A percentile compares a stretch with the other conserved stretches of the same genome.
Conservation (phyloP, 2,329 filamentous ascomycete species). For the Trichoderma breve region DNA sequence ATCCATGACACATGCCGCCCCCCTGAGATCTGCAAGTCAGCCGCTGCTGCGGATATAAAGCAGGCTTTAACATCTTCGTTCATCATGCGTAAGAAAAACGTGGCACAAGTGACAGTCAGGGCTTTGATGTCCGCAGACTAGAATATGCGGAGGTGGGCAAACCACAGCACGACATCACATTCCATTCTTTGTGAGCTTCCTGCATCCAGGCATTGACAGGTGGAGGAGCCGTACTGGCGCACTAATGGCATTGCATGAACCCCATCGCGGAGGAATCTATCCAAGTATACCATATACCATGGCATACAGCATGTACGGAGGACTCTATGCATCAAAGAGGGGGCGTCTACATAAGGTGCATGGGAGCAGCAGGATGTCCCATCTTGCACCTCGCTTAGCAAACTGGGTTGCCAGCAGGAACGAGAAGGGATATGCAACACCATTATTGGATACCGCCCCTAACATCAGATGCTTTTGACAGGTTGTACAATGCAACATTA, state of each 20-base stretch:
- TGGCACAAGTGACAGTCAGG: conserved; percentile 15
- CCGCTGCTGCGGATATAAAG: not conserved
- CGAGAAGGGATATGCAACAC: not conserved
- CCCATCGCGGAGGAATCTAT: not conserved
- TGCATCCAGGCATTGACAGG: conserved; percentile 3
- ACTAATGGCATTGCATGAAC: not conserved
- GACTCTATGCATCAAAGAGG: not conserved
- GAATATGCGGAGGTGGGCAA: not conserved
- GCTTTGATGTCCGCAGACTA: not conserved
- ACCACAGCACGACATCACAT: conserved; percentile 11
- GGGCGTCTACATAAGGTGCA: not conserved
- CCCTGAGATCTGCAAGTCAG: not conserved
- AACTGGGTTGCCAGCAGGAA: not conserved
- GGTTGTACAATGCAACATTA: not conserved
- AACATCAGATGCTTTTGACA: not conserved
- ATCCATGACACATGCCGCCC: not conserved
- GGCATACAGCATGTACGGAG: not conserved
- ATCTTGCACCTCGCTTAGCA: conserved; percentile 3
- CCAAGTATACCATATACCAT: not conserved
- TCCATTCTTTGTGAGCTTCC: not conserved
- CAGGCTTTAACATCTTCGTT: not conserved
- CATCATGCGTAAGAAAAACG: conserved; percentile 10
- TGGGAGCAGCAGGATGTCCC: not conserved
- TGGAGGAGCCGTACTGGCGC: conserved; percentile 6
- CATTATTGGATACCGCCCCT: not conserved